Conservation (phyloP, 2,329 filamentous ascomycete genomes). For the Myotisia sp. region DNA sequence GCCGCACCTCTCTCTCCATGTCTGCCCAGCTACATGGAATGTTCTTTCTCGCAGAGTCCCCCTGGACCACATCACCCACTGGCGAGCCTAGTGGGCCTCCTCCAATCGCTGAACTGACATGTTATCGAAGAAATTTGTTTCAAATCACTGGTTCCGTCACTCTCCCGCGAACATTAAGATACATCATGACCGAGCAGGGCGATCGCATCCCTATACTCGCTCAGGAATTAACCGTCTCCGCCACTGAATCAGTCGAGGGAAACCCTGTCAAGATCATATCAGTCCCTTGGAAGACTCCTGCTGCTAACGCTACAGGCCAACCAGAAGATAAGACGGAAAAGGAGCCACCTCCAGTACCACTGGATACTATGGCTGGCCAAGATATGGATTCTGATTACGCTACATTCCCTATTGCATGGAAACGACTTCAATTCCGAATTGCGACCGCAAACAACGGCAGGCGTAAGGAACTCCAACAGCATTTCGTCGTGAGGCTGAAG, state of each 20-base stretch:
- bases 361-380: conserved; percentile 51
- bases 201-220: conserved; percentile 68
- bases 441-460: conserved; percentile 93
- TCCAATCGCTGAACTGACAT: conserved; percentile 63
- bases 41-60: conserved; percentile 54
- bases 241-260: conserved; percentile 87
- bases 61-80: conserved; percentile 43
- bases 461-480: conserved; percentile 87
- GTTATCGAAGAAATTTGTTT: conserved; percentile 89
- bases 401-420: conserved; percentile 88
- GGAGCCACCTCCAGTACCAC: conserved; percentile 68
- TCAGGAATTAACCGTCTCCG: conserved; percentile 78
- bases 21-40: conserved; percentile 52
- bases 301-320: conserved; percentile 54
- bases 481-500: conserved; percentile 82
- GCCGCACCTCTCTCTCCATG: conserved; percentile 42
- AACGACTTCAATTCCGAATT: conserved; percentile 81
- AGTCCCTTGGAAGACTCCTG: conserved; percentile 94
- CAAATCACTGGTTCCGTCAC: conserved; percentile 87
- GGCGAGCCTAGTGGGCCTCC: conserved; percentile 38
- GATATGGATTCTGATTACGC: conserved; percentile 70
- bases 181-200: conserved; percentile 68
- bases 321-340: conserved; percentile 56
- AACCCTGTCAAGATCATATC: conserved; percentile 88
- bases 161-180: conserved; percentile 61